These are phyloP conservation scores for Hypoxylon intermedium DNA, from an alignment of 495 filamentous ascomycete species.

Conservation along the genomic window DNA sequence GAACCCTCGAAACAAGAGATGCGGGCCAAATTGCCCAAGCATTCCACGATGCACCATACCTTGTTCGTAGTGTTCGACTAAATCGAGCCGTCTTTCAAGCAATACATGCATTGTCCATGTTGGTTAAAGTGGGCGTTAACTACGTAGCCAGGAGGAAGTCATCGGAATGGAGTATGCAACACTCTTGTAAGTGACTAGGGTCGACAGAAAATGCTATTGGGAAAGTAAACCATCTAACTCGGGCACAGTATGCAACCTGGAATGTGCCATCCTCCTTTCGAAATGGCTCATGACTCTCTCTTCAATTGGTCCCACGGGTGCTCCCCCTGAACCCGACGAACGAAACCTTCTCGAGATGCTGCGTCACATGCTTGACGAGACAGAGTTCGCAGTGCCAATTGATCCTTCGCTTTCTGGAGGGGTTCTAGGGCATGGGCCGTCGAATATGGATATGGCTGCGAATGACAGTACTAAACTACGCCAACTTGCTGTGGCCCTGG, in stretches of 20 bases:
- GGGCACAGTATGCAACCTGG: slow-evolving; percentile 65
- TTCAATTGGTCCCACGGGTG: slow-evolving; percentile 52
- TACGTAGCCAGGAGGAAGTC: slow-evolving; percentile 74
- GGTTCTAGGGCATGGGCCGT: slow-evolving; percentile 44
- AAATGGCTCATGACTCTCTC: slow-evolving; percentile 58
- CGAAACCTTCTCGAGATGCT: slow-evolving; percentile 69
- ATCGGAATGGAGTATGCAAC: slow-evolving; percentile 74
- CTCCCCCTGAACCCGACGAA: slow-evolving; percentile 63
- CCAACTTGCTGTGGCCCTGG: slow-evolving; percentile 67
- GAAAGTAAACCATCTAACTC: slow-evolving; percentile 14
- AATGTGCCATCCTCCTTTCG: slow-evolving; percentile 71
- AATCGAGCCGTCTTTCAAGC: slow-evolving; percentile 70
- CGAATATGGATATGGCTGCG: slow-evolving; percentile 47
- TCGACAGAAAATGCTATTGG: not conserved
- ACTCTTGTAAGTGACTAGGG: slow-evolving; percentile 57
- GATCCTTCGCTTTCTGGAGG: slow-evolving; percentile 55
- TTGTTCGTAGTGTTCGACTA: slow-evolving; percentile 63
- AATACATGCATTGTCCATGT: slow-evolving; percentile 71
- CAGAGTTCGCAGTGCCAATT: slow-evolving; percentile 69
- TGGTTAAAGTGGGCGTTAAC: slow-evolving; percentile 71
- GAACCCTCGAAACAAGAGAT: slow-evolving; percentile 68
- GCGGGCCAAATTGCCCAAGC: slow-evolving; percentile 65
- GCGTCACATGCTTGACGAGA: slow-evolving; percentile 78
- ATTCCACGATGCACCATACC: slow-evolving; percentile 63
- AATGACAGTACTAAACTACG: slow-evolving; percentile 61